phyloP scores from a whole-genome alignment of 179 eudicot species.

The Corrigiola litoralis region DNA sequence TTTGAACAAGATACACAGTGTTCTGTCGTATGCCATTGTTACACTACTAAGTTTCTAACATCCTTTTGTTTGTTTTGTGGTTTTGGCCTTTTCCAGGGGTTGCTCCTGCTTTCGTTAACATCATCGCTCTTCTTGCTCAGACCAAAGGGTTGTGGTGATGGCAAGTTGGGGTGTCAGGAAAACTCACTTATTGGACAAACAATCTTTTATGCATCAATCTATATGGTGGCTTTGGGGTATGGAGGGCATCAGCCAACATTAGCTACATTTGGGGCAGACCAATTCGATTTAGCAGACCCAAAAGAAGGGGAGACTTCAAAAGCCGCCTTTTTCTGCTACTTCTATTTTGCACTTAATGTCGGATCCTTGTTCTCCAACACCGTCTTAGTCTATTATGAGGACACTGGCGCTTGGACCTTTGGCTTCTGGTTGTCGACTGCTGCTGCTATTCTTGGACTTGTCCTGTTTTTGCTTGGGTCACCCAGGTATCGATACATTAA shows the following conservation, averaged over 20 bases:
- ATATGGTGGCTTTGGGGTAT: conserved; percentile 43
- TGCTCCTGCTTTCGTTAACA: conserved; percentile 30
- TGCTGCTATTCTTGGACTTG: conserved; percentile 27
- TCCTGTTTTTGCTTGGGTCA: conserved; percentile 23
- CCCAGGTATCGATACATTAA: conserved; percentile 27
- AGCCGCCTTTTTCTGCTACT: conserved; percentile 36
- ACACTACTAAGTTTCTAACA: not conserved
- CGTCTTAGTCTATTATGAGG: conserved; percentile 40
- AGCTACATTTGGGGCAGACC: conserved; percentile 53
- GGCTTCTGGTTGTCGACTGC: conserved; percentile 39
- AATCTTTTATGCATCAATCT: conserved; percentile 33
- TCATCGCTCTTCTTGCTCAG: conserved; percentile 31
- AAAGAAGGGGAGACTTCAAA: conserved; percentile 24
- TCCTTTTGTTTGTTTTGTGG: not conserved
- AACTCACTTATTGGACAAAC: not conserved
- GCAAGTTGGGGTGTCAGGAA: conserved; percentile 25
- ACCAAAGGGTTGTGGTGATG: conserved; percentile 42
- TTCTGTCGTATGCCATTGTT: not conserved
- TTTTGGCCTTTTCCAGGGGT: conserved; percentile 22
- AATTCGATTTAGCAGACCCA: conserved; percentile 27
- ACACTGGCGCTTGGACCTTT: conserved; percentile 37
- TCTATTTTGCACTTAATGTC: conserved; percentile 37
- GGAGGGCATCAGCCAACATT: conserved; percentile 50
- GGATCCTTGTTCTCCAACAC: conserved; percentile 43
- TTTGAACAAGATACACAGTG: too few relatives aligned